phyloP scores from a whole-genome alignment of 2,329 filamentous ascomycete genomes.

The Exophiala xenobiotica region DNA sequence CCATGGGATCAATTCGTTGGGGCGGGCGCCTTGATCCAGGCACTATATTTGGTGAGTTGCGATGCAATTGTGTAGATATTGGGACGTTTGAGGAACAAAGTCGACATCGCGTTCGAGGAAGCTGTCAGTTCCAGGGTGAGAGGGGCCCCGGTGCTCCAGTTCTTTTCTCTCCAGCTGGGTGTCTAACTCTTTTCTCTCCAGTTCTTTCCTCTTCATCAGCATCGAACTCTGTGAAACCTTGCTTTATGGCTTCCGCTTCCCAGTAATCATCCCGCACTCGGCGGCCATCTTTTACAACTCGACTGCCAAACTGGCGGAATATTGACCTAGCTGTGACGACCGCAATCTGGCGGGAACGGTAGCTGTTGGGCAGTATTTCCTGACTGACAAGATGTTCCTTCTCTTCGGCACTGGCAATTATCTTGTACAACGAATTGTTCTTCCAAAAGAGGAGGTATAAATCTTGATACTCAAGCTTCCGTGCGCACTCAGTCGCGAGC shows the following conservation, averaged over 20 bases:
- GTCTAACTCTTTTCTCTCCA: slow-evolving; percentile 82
- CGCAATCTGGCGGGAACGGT: slow-evolving; percentile 95
- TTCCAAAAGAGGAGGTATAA: slow-evolving; percentile 99
- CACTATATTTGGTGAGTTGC: too few relatives aligned
- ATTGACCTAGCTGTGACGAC: slow-evolving; percentile 97
- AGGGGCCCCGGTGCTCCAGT: too few relatives aligned
- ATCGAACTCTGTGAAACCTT: slow-evolving; percentile 97
- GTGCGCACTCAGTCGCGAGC: slow-evolving; percentile 95
- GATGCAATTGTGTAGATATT: too few relatives aligned
- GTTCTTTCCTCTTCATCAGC: slow-evolving; percentile 93
- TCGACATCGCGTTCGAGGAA: too few relatives aligned
- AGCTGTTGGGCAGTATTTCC: slow-evolving; percentile 95
- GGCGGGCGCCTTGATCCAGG: too few relatives aligned
- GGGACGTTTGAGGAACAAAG: too few relatives aligned
- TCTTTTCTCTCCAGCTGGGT: too few relatives aligned
- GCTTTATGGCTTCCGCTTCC: slow-evolving; percentile 95
- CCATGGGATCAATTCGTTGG: too few relatives aligned
- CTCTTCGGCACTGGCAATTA: slow-evolving; percentile 91
- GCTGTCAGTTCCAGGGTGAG: too few relatives aligned
- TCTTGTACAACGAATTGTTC: slow-evolving; percentile 94
- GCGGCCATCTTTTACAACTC: slow-evolving; percentile 84
- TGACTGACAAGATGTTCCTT: slow-evolving; percentile 95
- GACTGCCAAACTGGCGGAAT: slow-evolving; percentile 97
- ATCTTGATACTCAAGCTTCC: slow-evolving; percentile 89
- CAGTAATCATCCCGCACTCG: slow-evolving; percentile 97